Conservation (phyloP, 2,329 filamentous ascomycete genomes). For the Paecilomyces dactylethromorphus region DNA sequence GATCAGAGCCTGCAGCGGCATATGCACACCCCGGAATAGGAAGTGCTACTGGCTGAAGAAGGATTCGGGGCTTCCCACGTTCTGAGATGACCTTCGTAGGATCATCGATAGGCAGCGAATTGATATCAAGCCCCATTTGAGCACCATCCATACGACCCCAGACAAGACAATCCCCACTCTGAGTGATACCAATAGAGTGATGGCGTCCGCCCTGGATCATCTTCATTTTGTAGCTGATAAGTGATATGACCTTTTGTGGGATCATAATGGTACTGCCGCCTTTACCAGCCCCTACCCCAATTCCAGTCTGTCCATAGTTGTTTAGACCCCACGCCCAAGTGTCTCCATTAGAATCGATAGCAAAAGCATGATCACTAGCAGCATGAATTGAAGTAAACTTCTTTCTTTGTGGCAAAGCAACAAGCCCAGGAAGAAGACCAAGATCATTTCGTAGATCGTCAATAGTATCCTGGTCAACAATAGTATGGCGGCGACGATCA, state of each 20-base stretch:
- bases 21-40: background rate
- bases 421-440: constrained; percentile 35
- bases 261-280: constrained; percentile 55
- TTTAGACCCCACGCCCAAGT: constrained; percentile 71
- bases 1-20: constrained; percentile 9
- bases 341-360: constrained; percentile 32
- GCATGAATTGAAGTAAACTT: constrained; percentile 38
- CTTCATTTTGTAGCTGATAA: constrained; percentile 38
- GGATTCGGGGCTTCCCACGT: constrained; percentile 6
- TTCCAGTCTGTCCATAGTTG: constrained; percentile 69
- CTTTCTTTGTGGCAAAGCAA: constrained; percentile 46
- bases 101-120: background rate
- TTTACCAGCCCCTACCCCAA: constrained; percentile 52
- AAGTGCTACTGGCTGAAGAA: constrained; percentile 3
- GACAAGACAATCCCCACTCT: constrained; percentile 51
- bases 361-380: constrained; percentile 40
- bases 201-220: constrained; percentile 61
- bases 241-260: constrained; percentile 54
- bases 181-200: constrained; percentile 59
- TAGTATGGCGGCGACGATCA: too few species aligned
- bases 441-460: background rate
- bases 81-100: constrained; percentile 3
- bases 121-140: constrained; percentile 29
- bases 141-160: constrained; percentile 55
- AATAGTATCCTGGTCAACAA: constrained; percentile 41